Conservation (phyloP, 768 basidiomycete genomes). For the Infundibulicybe gibba region DNA sequence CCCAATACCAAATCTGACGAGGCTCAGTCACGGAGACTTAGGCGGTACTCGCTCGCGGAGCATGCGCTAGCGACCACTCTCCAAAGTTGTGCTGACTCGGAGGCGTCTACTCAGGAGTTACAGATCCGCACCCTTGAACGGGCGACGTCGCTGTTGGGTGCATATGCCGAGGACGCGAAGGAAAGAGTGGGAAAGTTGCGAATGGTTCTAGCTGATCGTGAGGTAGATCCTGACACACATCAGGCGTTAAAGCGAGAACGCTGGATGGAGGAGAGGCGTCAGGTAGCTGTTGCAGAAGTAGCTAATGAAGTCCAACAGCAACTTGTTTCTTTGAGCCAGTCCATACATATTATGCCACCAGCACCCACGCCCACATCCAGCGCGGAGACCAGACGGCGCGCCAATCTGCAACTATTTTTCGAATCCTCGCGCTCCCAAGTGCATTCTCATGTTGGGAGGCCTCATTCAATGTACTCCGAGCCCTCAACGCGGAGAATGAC, state of each 20-base stretch:
- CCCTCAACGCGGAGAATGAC: conserved; percentile 27
- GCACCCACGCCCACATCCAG: conserved; percentile 4
- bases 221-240: conserved; percentile 31
- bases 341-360: conserved; percentile 10
- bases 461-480: conserved; percentile 20
- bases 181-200: conserved; percentile 38
- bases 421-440: conserved; percentile 26
- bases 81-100: conserved; percentile 21
- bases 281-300: conserved; percentile 30
- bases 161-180: conserved; percentile 42
- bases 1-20: too few relatives aligned
- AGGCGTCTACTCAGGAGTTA: conserved; percentile 36
- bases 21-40: conserved; percentile 16
- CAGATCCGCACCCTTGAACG: conserved; percentile 43
- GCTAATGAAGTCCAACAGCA: conserved; percentile 30
- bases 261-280: conserved; percentile 49
- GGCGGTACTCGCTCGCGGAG: conserved; percentile 44
- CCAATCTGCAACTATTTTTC: conserved; percentile 37
- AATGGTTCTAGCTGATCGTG: conserved; percentile 30
- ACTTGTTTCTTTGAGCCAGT: conserved; percentile 21
- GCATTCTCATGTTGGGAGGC: conserved; percentile 23
- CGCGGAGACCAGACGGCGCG: conserved; percentile 22
- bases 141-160: conserved; percentile 37
- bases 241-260: conserved; percentile 39
- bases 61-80: conserved; percentile 33